These are phyloP conservation scores for Pinus taeda DNA, from an alignment of 75 land plant species.

Conservation along the genomic window DNA sequence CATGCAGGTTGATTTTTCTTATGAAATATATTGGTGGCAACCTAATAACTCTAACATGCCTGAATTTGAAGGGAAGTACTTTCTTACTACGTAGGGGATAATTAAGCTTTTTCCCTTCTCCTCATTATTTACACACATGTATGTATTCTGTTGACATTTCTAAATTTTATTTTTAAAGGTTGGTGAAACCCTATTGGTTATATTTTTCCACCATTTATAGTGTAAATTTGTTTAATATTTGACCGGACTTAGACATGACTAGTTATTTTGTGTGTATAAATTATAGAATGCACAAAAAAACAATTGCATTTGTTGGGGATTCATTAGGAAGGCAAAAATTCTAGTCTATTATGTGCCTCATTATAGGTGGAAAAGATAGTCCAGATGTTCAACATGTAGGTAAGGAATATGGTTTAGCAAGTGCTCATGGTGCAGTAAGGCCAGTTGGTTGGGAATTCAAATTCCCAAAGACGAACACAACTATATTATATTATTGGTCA, in stretches of 20 bases:
- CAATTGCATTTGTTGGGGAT: constrained; percentile 86
- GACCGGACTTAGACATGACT: constrained; percentile 83
- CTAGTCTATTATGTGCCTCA: constrained; percentile 91
- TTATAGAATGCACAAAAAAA: constrained; percentile 77
- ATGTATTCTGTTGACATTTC: too few relatives aligned
- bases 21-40: constrained; percentile 76
- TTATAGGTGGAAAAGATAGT: constrained; percentile 56
- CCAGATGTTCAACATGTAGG: constrained; percentile 54
- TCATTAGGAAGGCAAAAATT: constrained; percentile 90
- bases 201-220: too few relatives aligned
- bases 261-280: constrained; percentile 80
- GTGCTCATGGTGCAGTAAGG: constrained; percentile 48
- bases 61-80: constrained; percentile 40
- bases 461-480: constrained; percentile 75
- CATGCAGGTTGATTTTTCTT: constrained; percentile 79
- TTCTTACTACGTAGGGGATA: constrained; percentile 51
- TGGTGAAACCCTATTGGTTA: background rate
- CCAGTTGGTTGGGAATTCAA: constrained; percentile 73
- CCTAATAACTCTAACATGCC: constrained; percentile 81
- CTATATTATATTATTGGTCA: constrained; percentile 84
- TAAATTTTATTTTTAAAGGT: background rate
- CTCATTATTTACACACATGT: background rate
- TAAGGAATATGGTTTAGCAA: constrained; percentile 49
- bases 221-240: constrained; percentile 3
- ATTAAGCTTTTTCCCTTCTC: background rate